These are phyloP conservation scores for Melampsora americana DNA, from an alignment of 1,284 basidiomycete genomes.

Conservation along the genomic window DNA sequence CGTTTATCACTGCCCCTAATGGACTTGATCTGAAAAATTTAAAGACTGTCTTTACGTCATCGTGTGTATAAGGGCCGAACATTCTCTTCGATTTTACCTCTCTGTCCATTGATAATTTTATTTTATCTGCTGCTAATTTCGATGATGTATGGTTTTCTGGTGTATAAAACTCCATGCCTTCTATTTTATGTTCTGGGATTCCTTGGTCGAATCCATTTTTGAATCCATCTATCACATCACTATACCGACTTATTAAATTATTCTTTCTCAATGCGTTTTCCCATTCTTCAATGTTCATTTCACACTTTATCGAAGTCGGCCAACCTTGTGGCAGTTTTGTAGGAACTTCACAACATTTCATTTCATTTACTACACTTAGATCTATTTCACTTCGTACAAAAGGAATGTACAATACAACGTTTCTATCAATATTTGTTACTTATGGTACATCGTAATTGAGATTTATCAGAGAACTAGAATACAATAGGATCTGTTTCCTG, in stretches of 20 bases:
- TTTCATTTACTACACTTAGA: not conserved
- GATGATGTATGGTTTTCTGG: too few relatives aligned
- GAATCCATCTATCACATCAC: conserved; percentile 7
- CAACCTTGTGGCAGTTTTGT: conserved; percentile 3
- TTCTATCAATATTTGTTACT: not conserved
- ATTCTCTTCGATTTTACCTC: too few relatives aligned
- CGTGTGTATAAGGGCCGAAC: conserved; percentile 12
- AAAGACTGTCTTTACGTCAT: not conserved
- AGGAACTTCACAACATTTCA: too few relatives aligned
- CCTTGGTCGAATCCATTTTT: not conserved
- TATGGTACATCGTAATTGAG: not conserved
- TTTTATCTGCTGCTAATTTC: too few relatives aligned
- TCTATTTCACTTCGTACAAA: too few relatives aligned
- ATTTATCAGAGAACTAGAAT: too few relatives aligned
- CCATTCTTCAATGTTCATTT: too few relatives aligned
- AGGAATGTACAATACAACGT: not conserved
- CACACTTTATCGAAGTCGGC: not conserved
- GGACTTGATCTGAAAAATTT: conserved; percentile 13
- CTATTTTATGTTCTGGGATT: not conserved
- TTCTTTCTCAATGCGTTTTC: not conserved
- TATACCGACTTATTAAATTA: not conserved
- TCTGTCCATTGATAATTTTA: too few relatives aligned
- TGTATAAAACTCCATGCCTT: too few relatives aligned
- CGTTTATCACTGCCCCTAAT: too few relatives aligned
- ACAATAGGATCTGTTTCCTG: too few relatives aligned